Percentiles rank a stretch among this genome's conserved stretches.
Conservation (phyloP, 164 flowering plant genomes). For the Vitis amurensis region DNA sequence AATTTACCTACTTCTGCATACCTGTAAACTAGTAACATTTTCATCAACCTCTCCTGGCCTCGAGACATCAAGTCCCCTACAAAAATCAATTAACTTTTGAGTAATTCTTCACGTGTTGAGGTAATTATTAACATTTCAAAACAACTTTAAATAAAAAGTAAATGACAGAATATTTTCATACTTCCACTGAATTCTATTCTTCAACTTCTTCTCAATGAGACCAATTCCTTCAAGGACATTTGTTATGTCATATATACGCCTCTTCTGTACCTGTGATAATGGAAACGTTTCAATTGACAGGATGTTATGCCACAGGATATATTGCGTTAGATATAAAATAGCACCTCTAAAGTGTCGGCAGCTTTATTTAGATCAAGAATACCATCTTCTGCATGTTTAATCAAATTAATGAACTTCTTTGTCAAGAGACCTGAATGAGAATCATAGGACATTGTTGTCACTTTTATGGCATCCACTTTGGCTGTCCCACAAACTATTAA, state of each 20-base stretch:
- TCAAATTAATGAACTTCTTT: constrained; percentile 84
- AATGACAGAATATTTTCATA: constrained; percentile 27
- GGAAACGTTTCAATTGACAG: constrained; percentile 6
- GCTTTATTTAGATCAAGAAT: constrained; percentile 90
- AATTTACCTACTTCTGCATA: constrained; percentile 15
- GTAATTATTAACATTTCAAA: not conserved
- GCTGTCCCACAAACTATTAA: not conserved
- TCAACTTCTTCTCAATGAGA: constrained; percentile 85
- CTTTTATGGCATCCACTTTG: not conserved
- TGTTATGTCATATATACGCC: constrained; percentile 95
- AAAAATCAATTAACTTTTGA: constrained; percentile 9
- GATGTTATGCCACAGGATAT: not conserved
- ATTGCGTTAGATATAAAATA: not conserved
- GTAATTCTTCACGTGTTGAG: not conserved
- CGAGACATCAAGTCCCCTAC: constrained; percentile 77
- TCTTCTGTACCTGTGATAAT: constrained; percentile 68
- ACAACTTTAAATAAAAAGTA: not conserved
- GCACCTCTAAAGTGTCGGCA: constrained; percentile 83
- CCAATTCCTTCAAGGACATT: constrained; percentile 98
- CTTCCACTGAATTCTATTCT: constrained; percentile 95
- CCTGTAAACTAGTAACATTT: constrained; percentile 63
- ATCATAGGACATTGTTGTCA: constrained; percentile 5
- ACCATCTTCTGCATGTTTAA: constrained; percentile 92
- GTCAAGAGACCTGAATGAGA: constrained; percentile 69
- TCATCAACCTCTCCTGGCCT: constrained; percentile 66